Conservation (phyloP, 2,329 filamentous ascomycete genomes). For the Rutstroemia sp. region DNA sequence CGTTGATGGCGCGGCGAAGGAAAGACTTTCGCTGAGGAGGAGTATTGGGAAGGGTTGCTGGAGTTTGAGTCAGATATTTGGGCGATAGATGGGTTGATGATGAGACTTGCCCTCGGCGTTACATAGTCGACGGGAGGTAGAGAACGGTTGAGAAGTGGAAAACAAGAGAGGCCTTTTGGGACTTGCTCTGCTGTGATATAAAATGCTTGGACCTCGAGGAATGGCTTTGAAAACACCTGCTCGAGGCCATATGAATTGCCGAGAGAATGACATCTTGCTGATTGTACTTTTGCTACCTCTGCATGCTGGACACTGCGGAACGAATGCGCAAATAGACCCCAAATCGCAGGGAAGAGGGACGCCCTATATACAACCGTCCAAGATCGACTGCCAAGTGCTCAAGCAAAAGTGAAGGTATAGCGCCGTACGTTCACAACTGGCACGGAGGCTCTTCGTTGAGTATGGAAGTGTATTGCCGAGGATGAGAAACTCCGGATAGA, state of each 20-base stretch:
- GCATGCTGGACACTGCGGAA: neutral
- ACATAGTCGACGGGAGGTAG: neutral
- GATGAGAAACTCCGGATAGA: neutral
- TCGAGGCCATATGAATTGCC: neutral
- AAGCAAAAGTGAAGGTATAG: too few relatives aligned
- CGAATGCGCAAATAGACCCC: too few relatives aligned
- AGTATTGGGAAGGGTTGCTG: neutral
- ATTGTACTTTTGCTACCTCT: neutral
- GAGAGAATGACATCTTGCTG: constrained; percentile 4
- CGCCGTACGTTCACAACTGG: too few relatives aligned
- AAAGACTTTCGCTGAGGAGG: constrained; percentile 31
- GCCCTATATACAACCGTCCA: too few relatives aligned
- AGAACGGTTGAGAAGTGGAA: neutral
- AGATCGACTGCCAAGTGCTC: too few relatives aligned
- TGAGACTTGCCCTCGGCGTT: neutral
- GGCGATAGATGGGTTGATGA: too few relatives aligned
- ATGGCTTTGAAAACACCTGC: neutral
- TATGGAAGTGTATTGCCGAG: neutral
- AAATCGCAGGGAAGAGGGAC: too few relatives aligned
- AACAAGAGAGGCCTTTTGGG: neutral
- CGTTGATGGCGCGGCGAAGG: constrained; percentile 37
- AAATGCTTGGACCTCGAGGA: neutral
- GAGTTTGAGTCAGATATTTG: too few relatives aligned
- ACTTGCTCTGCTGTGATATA: neutral
- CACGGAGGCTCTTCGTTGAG: too few relatives aligned